A percentile compares a stretch with the other conserved stretches of the same genome.
phyloP scores from a whole-genome alignment of 148 eudicot species.

The Chenopodium suecicum region DNA sequence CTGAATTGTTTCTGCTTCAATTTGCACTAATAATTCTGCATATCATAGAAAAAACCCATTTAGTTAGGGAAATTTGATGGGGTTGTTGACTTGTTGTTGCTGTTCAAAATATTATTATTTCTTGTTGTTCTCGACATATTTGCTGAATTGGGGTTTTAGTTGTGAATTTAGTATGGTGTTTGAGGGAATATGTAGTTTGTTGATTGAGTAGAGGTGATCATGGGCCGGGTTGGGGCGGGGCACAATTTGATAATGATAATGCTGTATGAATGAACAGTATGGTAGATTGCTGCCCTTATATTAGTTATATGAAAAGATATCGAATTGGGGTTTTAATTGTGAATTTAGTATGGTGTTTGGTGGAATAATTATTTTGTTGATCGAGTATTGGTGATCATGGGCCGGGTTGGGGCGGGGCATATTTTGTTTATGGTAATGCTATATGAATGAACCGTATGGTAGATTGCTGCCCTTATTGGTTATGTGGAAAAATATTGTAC shows the following conservation, averaged over 20 bases:
- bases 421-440: background rate
- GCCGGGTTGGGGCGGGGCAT: background rate
- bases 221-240: background rate
- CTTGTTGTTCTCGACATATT: background rate
- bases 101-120: background rate
- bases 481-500: background rate
- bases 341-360: background rate
- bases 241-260: background rate
- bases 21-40: background rate
- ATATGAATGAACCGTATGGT: background rate
- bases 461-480: background rate
- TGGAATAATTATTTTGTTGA: background rate
- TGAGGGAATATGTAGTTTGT: background rate
- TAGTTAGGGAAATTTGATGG: background rate
- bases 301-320: background rate
- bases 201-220: background rate
- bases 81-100: background rate
- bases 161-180: background rate
- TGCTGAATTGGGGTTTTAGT: background rate
- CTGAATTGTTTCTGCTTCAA: background rate
- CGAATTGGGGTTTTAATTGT: background rate
- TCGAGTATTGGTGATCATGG: background rate
- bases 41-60: background rate
- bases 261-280: background rate
- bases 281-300: background rate